phyloP scores from a whole-genome alignment of 2,329 filamentous ascomycete genomes.

The Whalleya microplaca region DNA sequence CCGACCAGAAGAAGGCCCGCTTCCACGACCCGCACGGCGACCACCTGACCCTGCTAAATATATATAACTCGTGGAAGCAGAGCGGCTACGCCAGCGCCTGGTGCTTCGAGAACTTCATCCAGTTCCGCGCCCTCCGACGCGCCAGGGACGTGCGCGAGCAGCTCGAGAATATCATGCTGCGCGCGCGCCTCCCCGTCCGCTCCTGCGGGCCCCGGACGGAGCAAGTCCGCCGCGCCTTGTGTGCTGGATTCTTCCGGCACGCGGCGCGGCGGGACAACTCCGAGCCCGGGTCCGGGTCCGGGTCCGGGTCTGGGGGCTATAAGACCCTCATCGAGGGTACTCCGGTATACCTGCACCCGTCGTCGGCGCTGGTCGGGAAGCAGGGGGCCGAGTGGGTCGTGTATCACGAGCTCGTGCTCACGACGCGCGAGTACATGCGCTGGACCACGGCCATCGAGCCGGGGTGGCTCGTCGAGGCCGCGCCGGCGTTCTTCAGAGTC shows the following conservation, averaged over 20 bases:
- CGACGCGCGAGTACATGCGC: conserved; percentile 98
- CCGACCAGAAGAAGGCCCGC: conserved; percentile 96
- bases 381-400: conserved; percentile 96
- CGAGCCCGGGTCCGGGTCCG: no score
- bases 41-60: conserved; percentile 91
- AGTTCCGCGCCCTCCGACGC: conserved; percentile 83
- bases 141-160: conserved; percentile 93
- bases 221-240: conserved; percentile 85
- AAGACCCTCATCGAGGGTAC: conserved; percentile 97
- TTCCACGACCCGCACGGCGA: conserved; percentile 96
- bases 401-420: conserved; percentile 88
- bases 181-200: conserved; percentile 80
- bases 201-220: conserved; percentile 88
- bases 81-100: conserved; percentile 84
- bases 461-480: conserved; percentile 90
- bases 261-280: conserved; percentile 88
- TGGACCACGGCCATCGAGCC: conserved; percentile 91
- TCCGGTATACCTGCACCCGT: conserved; percentile 92
- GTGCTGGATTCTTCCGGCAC: conserved; percentile 94
- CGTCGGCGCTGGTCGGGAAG: conserved; percentile 90
- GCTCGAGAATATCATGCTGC: conserved; percentile 89
- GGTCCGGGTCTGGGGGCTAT: no score
- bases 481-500: conserved; percentile 99
- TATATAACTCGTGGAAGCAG: conserved; percentile 96
- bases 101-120: conserved; percentile 98